These are phyloP conservation scores for Pythium rishiriense DNA, from an alignment of 352 stramenopile genomes.

Conservation along the genomic window DNA sequence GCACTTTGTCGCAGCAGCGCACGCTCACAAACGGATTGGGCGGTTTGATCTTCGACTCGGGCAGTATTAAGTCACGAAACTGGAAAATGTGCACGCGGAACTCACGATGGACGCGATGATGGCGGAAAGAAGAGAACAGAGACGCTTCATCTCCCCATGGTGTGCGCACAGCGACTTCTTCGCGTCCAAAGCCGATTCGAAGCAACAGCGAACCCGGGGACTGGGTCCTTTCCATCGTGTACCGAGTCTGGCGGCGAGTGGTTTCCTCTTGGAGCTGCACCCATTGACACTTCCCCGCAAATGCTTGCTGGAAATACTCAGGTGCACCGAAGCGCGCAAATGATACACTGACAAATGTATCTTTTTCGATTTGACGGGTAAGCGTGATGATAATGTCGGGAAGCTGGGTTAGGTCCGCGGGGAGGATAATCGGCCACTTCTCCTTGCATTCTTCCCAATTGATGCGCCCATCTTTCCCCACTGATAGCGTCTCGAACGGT, in stretches of 20 bases:
- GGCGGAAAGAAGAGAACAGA: conserved; percentile 50
- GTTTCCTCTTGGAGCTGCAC: conserved; percentile 61
- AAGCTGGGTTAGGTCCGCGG: conserved; percentile 66
- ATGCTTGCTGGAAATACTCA: conserved; percentile 46
- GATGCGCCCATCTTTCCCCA: conserved; percentile 45
- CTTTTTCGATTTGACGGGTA: conserved; percentile 55
- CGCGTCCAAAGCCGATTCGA: conserved; percentile 60
- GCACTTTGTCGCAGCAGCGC: conserved; percentile 60
- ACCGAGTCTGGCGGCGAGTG: conserved; percentile 52
- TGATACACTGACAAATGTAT: conserved; percentile 59
- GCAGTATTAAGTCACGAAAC: conserved; percentile 53
- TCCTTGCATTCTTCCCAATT: conserved; percentile 57
- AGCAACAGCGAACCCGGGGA: conserved; percentile 54
- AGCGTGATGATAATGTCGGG: conserved; percentile 71
- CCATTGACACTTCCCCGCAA: conserved; percentile 53
- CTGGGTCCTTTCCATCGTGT: conserved; percentile 52
- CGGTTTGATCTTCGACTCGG: conserved; percentile 41
- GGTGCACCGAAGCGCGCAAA: conserved; percentile 45
- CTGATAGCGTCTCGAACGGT: conserved; percentile 51
- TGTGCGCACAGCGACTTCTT: conserved; percentile 60
- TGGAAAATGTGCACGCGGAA: conserved; percentile 88
- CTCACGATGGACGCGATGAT: conserved; percentile 52
- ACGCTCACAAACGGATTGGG: conserved; percentile 83
- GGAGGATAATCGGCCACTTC: conserved; percentile 48
- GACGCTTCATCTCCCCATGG: conserved; percentile 47